Evolutionary conservation across 108 stramenopile genomes (phyloP), one percentile per base, ranked within the genome.

Genomic region (Cyclotella cryptica): DNA sequence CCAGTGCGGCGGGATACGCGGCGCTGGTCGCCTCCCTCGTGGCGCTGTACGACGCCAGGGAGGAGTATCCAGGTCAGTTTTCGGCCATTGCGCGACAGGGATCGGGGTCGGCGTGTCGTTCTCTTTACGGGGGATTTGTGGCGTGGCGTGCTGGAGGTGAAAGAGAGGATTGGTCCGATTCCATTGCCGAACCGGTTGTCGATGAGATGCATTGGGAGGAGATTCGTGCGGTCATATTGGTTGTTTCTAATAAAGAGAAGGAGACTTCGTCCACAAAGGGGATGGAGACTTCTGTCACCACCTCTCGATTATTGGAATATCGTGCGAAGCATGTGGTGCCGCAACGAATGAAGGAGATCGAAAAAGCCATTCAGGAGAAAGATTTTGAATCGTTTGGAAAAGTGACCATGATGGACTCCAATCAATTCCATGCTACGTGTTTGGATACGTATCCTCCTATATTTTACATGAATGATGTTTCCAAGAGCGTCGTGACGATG

Each of bases 381-480:
- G 98, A 99, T 79, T 99, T 99, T 87, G 85, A 75, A 59, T 63
- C 88, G 13, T 99, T 99, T 89, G 99, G 94, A 10, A 75, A 90
- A 61, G 57, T 98, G 12, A 98, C 98, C 60, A 98, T 98, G 99
- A 84, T 83, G 71, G 98, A 98, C 84, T 96, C 95, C 59, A 97
- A 97, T 83, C 97, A 97, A 71, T 99, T 99, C 84, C 99, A 99
- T 85, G 96, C 98, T 40, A 93, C 92, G 11, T 99, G 99, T 85
- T 78, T 98, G 45, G 99, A 99, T 85, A 99, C 98, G n/a, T 99
- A 93, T 82, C 99, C 99, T 55, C 99, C 99, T 26, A 98, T 99
- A 67, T 98, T 98, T 81, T 99, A 99, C 90, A 98, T 99, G 97
- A 98, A 98, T 77, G 99, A 98, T 82, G 74, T 86, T 44, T 90